These are phyloP conservation scores for Xylariales sp. DNA, from an alignment of 2,329 filamentous ascomycete species.

Conservation along the genomic window DNA sequence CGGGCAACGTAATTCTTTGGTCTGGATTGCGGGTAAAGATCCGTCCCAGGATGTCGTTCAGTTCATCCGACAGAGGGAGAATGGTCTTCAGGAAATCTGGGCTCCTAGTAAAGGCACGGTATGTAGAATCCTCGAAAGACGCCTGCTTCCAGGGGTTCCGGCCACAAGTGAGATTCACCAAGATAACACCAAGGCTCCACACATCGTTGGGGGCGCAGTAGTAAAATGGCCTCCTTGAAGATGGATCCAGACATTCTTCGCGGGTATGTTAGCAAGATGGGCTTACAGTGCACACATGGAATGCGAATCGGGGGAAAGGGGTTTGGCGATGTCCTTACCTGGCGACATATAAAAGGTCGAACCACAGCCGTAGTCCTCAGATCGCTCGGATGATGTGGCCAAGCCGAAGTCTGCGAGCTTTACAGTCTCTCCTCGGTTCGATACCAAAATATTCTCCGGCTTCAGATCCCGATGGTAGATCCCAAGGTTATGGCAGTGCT, in stretches of 20 bases:
- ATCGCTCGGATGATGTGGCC: constrained; percentile 77
- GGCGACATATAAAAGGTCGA: constrained; percentile 99
- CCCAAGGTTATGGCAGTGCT: constrained; percentile 86
- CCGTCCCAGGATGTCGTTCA: constrained; percentile 80
- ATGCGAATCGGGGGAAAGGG: constrained; percentile 10
- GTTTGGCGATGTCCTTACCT: constrained; percentile 57
- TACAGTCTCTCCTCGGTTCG: constrained; percentile 80
- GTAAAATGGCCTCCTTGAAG: constrained; percentile 72
- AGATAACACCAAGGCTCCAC: constrained; percentile 96
- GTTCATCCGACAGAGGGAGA: constrained; percentile 81
- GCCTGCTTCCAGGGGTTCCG: constrained; percentile 99
- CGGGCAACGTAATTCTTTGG: constrained; percentile 74
- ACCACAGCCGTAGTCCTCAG: constrained; percentile 94
- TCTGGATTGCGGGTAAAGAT: constrained; percentile 86
- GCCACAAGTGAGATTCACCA: constrained; percentile 95
- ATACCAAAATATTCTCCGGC: constrained; percentile 95
- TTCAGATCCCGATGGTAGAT: constrained; percentile 98
- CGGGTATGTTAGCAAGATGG: too few relatives aligned
- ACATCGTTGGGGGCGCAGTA: constrained; percentile 92
- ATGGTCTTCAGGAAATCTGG: constrained; percentile 88
- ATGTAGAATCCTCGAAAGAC: constrained; percentile 88
- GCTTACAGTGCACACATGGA: too few relatives aligned
- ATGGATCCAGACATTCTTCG: constrained; percentile 83
- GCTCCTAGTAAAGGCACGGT: constrained; percentile 83
- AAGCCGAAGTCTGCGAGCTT: constrained; percentile 98